These are phyloP conservation scores for Dittrichia graveolens DNA, from an alignment of 129 eudicot genomes.

Conservation along the genomic window DNA sequence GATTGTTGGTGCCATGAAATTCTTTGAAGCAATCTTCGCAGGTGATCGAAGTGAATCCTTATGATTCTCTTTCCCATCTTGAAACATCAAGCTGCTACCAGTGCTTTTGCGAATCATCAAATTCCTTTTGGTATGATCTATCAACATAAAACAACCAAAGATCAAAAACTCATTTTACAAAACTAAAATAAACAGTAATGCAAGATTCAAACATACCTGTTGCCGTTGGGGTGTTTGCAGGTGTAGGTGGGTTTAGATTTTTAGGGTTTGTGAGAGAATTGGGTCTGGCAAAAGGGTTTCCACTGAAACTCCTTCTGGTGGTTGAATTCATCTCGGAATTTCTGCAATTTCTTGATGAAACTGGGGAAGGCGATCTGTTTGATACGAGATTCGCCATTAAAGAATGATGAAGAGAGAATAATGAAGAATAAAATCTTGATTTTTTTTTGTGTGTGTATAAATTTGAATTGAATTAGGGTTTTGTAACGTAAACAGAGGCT, in stretches of 20 bases:
- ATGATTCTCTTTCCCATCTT: slow-evolving; percentile 75
- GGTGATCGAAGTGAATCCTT: slow-evolving; percentile 43
- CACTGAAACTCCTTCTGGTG: slow-evolving; percentile 61
- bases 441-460: background rate
- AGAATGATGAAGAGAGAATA: background rate
- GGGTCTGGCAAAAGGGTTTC: slow-evolving; percentile 57
- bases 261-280: slow-evolving; percentile 50
- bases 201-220: slow-evolving; percentile 45
- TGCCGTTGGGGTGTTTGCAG: slow-evolving; percentile 69
- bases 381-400: slow-evolving; percentile 32
- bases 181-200: background rate
- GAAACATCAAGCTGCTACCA: slow-evolving; percentile 28
- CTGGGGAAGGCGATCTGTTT: slow-evolving; percentile 82
- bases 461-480: slow-evolving; percentile 15
- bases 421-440: slow-evolving; percentile 37
- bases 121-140: slow-evolving; percentile 45
- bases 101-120: slow-evolving; percentile 39
- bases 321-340: slow-evolving; percentile 43
- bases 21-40: slow-evolving; percentile 52
- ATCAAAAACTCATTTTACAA: slow-evolving; percentile 14
- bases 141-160: background rate
- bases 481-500: slow-evolving; percentile 31
- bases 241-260: slow-evolving; percentile 46
- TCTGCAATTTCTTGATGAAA: slow-evolving; percentile 51
- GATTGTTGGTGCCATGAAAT: slow-evolving; percentile 80